phyloP scores from a whole-genome alignment of 768 basidiomycete species.

The Boletellus sp. region DNA sequence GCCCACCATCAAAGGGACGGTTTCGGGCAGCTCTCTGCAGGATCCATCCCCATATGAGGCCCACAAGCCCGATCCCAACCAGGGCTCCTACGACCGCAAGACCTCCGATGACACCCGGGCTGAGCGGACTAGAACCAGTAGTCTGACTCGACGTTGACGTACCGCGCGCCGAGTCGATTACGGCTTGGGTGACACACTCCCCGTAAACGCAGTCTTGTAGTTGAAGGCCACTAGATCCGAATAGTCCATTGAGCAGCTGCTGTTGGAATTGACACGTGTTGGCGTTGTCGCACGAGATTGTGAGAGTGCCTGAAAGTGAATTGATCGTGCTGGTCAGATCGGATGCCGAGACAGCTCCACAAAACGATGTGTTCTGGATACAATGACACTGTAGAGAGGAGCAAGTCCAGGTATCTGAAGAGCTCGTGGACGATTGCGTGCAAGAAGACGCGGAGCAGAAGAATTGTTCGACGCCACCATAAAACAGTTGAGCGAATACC shows the following conservation, averaged over 20 bases:
- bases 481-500: constrained; percentile 70
- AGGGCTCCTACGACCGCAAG: constrained; percentile 78
- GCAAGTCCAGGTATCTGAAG: constrained; percentile 62
- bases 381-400: constrained; percentile 74
- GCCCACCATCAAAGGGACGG: constrained; percentile 35
- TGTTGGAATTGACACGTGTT: constrained; percentile 79
- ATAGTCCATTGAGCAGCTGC: constrained; percentile 56
- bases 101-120: constrained; percentile 86
- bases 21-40: constrained; percentile 61
- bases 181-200: constrained; percentile 81
- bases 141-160: constrained; percentile 30
- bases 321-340: constrained; percentile 65
- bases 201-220: constrained; percentile 78
- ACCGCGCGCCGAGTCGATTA: constrained; percentile 57
- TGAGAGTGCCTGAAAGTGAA: constrained; percentile 58
- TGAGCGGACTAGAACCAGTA: constrained; percentile 45
- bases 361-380: constrained; percentile 65
- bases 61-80: constrained; percentile 49
- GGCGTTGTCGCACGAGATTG: constrained; percentile 61
- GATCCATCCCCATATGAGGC: constrained; percentile 61
- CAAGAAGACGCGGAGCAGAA: constrained; percentile 75
- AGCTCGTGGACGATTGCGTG: constrained; percentile 47
- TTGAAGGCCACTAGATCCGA: constrained; percentile 69
- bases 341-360: constrained; percentile 47
- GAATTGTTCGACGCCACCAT: constrained; percentile 85